Evolutionary conservation across 305 asterid genomes (phyloP).

Genomic region (Fraxinus greggii): DNA sequence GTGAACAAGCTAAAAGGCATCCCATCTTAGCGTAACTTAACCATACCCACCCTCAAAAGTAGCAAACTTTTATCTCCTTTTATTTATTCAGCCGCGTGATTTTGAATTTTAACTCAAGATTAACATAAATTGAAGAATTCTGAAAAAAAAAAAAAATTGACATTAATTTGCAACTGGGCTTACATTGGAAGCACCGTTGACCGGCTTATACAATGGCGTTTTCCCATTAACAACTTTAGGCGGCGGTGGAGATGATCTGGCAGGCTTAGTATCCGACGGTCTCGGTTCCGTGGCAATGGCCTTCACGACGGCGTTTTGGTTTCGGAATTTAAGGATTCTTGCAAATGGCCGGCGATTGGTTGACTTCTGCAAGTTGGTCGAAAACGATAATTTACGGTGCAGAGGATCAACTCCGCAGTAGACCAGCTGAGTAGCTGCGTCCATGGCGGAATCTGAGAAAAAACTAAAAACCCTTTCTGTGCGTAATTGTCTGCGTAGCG

Average conservation of each 20-base stretch:
- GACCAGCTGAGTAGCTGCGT: constrained; percentile 75
- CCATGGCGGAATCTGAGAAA: constrained; percentile 53
- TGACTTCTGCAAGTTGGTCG: constrained; percentile 20
- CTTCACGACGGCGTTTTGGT: constrained; percentile 41
- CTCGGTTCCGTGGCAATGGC: constrained; percentile 84
- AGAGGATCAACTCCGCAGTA: constrained; percentile 59
- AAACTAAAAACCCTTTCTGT: neutral
- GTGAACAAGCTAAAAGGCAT: neutral
- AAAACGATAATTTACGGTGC: constrained; percentile 35
- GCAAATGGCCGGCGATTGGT: constrained; percentile 26
- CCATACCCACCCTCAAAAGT: neutral
- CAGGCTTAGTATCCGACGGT: constrained; percentile 48
- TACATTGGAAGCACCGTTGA: constrained; percentile 74
- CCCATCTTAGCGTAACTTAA: constrained; percentile 3
- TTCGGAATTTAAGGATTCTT: constrained; percentile 16
- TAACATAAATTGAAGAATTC: neutral
- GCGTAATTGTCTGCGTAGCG: neutral
- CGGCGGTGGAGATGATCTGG: constrained; percentile 16
- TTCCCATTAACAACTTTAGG: constrained; percentile 45
- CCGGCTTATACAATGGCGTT: constrained; percentile 45
- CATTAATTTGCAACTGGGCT: constrained; percentile 20
- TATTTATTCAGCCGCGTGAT: neutral
- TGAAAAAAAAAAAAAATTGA: neutral
- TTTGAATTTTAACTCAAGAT: neutral
- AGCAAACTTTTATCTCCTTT: neutral